These are phyloP conservation scores for Penicillium sp. DNA, from an alignment of 2,329 filamentous ascomycete genomes.

Conservation along the genomic window DNA sequence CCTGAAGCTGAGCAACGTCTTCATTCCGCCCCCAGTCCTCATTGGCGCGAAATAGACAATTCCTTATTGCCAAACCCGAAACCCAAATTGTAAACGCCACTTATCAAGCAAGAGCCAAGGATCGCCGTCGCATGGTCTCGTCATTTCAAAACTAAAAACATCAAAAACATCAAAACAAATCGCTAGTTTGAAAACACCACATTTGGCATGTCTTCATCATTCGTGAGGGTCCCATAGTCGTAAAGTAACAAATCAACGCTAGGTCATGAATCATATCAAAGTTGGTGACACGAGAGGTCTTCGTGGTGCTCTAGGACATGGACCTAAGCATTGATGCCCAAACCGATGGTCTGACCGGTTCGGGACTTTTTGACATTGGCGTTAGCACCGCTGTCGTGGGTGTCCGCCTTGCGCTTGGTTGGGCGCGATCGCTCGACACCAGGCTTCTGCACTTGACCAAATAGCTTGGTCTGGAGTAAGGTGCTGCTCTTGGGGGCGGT, in stretches of 20 bases:
- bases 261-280: slow-evolving; percentile 30
- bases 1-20: neutral
- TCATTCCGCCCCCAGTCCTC: slow-evolving; percentile 1
- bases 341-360: slow-evolving; percentile 52
- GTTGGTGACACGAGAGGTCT: neutral
- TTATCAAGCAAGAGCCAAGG: slow-evolving; percentile 4
- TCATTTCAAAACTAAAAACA: slow-evolving; percentile 3
- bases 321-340: slow-evolving; percentile 54
- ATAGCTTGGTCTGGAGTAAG: slow-evolving; percentile 63
- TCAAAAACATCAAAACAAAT: slow-evolving; percentile 8
- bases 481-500: slow-evolving; percentile 47
- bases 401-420: slow-evolving; percentile 44
- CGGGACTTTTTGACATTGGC: slow-evolving; percentile 53
- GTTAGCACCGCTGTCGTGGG: slow-evolving; percentile 34
- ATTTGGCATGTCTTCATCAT: slow-evolving; percentile 21
- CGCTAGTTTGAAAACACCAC: slow-evolving; percentile 9
- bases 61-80: neutral
- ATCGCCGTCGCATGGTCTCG: slow-evolving; percentile 5
- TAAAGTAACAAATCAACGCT: slow-evolving; percentile 23
- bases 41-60: neutral
- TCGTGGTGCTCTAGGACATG: slow-evolving; percentile 14
- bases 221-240: slow-evolving; percentile 19
- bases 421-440: slow-evolving; percentile 39
- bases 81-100: slow-evolving; percentile 6
- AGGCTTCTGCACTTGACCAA: slow-evolving; percentile 62